Evolutionary conservation across 306 rosid genomes (phyloP), one percentile per base, ranked within the genome.

Genomic region (Castanea crenata): DNA sequence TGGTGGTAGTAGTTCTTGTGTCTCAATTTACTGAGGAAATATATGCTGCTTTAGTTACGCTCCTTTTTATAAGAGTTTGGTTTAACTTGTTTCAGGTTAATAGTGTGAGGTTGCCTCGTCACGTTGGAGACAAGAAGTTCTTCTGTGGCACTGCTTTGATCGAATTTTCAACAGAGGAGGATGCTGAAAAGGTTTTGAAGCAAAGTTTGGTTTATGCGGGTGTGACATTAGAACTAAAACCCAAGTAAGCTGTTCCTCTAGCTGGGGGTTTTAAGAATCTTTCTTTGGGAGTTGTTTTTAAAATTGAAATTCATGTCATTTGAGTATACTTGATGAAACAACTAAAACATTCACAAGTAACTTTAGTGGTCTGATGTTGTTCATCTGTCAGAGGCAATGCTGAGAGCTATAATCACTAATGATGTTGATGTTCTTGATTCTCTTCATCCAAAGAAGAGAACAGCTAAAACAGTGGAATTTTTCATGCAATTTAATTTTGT

Each of bases 21-120:
- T 4, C 20, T 64, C 34, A 29, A 64, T 32, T 14, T 29, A 31
- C 70, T 64, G 32, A 31, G 18, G 5, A 31, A 12, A 3, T 16
- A 31, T 64, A 38, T 31, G 44, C 41, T 64, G 34, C 3, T 68
- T 68, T 64, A 64, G 18, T 25, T 55, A 8, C 5, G 10, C 19
- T 75, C 49, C 38, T n/a, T 1, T 61, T 18, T 38, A 19, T 57
- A 41, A 41, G 29, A 52, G 65, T 13, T 73, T 84, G 44, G 44
- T 55, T 80, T 35, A 51, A 19, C 31, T 55, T 31, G 44, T 77
- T 83, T 85, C 93, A 94, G 98, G 92, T 94, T 70, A 92, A 84
- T 80, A 94, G 97, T 72, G 92, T 94, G 72, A 87, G 98, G 84
- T 87, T 94, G 67, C 96, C 96, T 20, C 98, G 96, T 68, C 93